A percentile compares a stretch with the other conserved stretches of the same genome.
Conservation (phyloP, 257 asterid species). For the Jacaranda copaia region DNA sequence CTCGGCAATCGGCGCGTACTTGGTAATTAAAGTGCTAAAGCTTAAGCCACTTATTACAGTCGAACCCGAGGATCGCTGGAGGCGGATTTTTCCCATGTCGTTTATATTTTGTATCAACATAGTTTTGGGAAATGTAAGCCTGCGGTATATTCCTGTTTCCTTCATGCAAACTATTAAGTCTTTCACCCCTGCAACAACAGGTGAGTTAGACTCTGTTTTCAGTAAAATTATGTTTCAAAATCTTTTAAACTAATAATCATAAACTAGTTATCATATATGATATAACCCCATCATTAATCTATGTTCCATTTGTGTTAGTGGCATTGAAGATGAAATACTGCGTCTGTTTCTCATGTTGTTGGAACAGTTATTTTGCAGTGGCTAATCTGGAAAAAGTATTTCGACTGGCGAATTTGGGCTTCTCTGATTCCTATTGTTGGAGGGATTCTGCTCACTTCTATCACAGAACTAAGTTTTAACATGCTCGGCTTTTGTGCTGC, state of each 20-base stretch:
- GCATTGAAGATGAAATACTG: not conserved
- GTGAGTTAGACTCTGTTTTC: constrained; percentile 39
- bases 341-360: constrained; percentile 29
- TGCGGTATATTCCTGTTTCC: constrained; percentile 82
- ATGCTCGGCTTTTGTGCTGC: constrained; percentile 82
- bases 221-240: constrained; percentile 20
- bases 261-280: not conserved
- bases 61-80: constrained; percentile 78
- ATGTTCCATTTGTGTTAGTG: not conserved
- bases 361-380: constrained; percentile 78
- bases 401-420: constrained; percentile 84
- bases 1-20: constrained; percentile 73
- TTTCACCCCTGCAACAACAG: constrained; percentile 87
- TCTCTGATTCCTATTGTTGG: constrained; percentile 86
- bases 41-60: constrained; percentile 75
- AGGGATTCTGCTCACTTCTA: constrained; percentile 78
- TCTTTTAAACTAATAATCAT: not conserved
- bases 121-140: constrained; percentile 78
- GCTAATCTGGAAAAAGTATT: constrained; percentile 78
- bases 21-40: constrained; percentile 76
- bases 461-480: constrained; percentile 85
- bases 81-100: constrained; percentile 84
- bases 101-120: constrained; percentile 82
- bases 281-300: not conserved
- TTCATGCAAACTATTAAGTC: constrained; percentile 92